Evolutionary conservation across 1,284 basidiomycete species (phyloP).

Genomic region (Austroboletus niveus): DNA sequence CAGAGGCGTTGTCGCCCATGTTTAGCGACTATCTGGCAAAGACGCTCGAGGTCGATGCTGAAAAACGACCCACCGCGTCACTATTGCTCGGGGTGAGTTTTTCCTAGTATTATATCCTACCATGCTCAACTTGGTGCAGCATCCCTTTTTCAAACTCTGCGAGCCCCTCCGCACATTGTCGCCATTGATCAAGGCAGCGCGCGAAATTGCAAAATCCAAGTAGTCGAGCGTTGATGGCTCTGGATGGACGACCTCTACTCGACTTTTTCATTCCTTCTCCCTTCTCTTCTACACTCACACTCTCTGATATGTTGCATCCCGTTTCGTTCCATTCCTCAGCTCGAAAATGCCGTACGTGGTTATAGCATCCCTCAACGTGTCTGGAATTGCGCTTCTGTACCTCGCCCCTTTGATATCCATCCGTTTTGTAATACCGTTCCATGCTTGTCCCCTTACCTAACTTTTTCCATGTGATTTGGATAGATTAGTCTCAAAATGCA

Average conservation of each 20-base stretch:
- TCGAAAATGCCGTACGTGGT: slow-evolving; percentile 10
- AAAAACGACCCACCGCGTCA: slow-evolving; percentile 87
- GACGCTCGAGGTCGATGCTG: slow-evolving; percentile 93
- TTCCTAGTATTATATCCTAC: neutral
- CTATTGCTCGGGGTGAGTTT: slow-evolving; percentile 73
- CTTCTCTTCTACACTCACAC: slow-evolving; percentile 15
- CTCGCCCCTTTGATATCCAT: slow-evolving; percentile 26
- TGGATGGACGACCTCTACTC: slow-evolving; percentile 13
- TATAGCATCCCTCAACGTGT: slow-evolving; percentile 10
- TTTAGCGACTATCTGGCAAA: slow-evolving; percentile 91
- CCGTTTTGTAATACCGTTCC: slow-evolving; percentile 31
- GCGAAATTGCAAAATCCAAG: slow-evolving; percentile 79
- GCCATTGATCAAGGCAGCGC: slow-evolving; percentile 91
- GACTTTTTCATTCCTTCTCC: neutral
- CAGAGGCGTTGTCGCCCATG: slow-evolving; percentile 82
- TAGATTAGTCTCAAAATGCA: slow-evolving; percentile 28
- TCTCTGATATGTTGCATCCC: slow-evolving; percentile 20
- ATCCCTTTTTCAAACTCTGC: slow-evolving; percentile 85
- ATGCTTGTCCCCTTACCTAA: slow-evolving; percentile 15
- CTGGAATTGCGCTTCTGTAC: slow-evolving; percentile 17
- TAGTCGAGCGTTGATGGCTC: slow-evolving; percentile 14
- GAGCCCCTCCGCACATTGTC: slow-evolving; percentile 86
- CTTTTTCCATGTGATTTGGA: slow-evolving; percentile 15
- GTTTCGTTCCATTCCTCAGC: slow-evolving; percentile 11
- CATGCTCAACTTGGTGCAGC: slow-evolving; percentile 40